Evolutionary conservation across 2,329 filamentous ascomycete genomes (phyloP).

Genomic region (Exophiala aquamarina): DNA sequence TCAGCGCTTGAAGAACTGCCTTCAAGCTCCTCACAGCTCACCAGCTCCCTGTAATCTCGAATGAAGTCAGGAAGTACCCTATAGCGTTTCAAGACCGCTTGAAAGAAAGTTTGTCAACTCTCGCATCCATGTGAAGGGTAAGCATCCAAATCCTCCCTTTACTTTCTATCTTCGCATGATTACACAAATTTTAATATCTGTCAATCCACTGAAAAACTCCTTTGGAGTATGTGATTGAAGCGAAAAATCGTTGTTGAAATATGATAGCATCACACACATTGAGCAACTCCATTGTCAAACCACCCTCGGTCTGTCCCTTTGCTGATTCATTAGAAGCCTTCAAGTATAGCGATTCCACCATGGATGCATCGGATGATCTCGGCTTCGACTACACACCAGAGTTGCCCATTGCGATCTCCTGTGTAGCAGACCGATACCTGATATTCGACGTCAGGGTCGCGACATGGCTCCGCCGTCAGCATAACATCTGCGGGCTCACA

Average conservation of each 20-base stretch:
- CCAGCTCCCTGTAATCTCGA: not conserved
- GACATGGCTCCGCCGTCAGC: slow-evolving; percentile 71
- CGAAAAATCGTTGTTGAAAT: slow-evolving; percentile 49
- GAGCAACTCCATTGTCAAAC: slow-evolving; percentile 22
- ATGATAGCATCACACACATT: slow-evolving; percentile 40
- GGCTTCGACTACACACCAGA: slow-evolving; percentile 34
- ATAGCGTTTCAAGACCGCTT: not conserved
- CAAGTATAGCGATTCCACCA: not conserved
- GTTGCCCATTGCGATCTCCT: slow-evolving; percentile 74
- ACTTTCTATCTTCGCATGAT: slow-evolving; percentile 54
- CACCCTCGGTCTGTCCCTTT: too few relatives aligned
- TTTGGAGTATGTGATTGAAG: slow-evolving; percentile 47
- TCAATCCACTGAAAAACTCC: slow-evolving; percentile 74
- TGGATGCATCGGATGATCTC: slow-evolving; percentile 16
- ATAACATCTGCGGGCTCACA: slow-evolving; percentile 83
- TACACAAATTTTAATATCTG: slow-evolving; percentile 67
- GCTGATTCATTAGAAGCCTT: slow-evolving; percentile 2
- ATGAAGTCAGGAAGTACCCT: not conserved
- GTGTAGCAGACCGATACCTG: slow-evolving; percentile 77
- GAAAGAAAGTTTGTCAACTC: not conserved
- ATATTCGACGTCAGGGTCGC: slow-evolving; percentile 85
- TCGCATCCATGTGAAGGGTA: not conserved
- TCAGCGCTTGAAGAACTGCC: not conserved
- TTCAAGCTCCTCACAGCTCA: not conserved
- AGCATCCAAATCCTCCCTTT: not conserved